Percentiles rank a stretch among this genome's conserved stretches.
These are phyloP conservation scores for Inga leiocalycina DNA, from an alignment of 306 rosid genomes.

Conservation along the genomic window DNA sequence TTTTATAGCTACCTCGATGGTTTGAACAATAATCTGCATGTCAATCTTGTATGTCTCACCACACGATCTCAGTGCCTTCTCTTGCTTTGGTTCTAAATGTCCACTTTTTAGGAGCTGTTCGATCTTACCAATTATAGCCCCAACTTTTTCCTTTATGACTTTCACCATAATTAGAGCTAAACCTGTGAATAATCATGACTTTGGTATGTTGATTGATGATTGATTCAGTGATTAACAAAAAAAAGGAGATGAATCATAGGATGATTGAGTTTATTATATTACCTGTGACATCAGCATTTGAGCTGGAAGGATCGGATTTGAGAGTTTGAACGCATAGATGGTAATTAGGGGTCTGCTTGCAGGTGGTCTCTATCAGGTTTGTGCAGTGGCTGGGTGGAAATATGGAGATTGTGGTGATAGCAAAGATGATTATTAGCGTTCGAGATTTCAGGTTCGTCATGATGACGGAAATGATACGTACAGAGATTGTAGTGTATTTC, in stretches of 20 bases:
- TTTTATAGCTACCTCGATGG: slow-evolving; percentile 48
- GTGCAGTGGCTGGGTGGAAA: too few relatives aligned
- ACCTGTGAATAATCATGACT: slow-evolving; percentile 10
- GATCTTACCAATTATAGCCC: slow-evolving; percentile 14
- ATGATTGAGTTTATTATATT: not conserved
- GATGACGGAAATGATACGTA: too few relatives aligned
- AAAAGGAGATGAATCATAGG: too few relatives aligned
- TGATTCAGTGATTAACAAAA: not conserved
- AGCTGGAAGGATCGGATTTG: not conserved
- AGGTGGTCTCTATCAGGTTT: too few relatives aligned
- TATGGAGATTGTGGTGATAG: too few relatives aligned
- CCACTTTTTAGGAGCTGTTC: slow-evolving; percentile 10
- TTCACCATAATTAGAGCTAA: slow-evolving; percentile 46
- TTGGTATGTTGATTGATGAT: not conserved
- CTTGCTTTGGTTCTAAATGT: not conserved
- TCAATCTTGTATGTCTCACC: slow-evolving; percentile 12
- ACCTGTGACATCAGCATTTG: slow-evolving; percentile 12
- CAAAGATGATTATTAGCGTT: too few relatives aligned
- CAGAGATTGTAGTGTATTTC: too few relatives aligned
- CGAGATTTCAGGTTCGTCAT: too few relatives aligned
- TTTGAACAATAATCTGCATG: slow-evolving; percentile 24
- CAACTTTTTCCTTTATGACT: slow-evolving; percentile 36
- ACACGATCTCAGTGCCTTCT: slow-evolving; percentile 32
- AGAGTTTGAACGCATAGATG: too few relatives aligned
- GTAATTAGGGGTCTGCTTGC: too few relatives aligned